A percentile compares a stretch with the other conserved stretches of the same genome.
Conservation (phyloP, 257 asterid genomes). For the Solanum pimpinellifolium region DNA sequence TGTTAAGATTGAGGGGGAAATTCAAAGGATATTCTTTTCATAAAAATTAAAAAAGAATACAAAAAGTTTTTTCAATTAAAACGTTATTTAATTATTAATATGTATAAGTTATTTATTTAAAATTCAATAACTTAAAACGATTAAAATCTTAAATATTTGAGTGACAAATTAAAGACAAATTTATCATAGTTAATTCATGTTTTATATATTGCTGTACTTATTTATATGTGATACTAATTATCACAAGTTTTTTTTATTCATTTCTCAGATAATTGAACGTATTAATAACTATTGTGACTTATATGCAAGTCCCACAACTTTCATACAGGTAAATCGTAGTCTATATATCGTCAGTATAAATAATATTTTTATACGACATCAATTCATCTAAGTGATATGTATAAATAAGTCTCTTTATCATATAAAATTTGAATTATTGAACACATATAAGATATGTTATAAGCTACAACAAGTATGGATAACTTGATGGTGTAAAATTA, state of each 20-base stretch:
- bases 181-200: neutral
- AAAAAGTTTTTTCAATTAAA: neutral
- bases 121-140: neutral
- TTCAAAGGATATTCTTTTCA: neutral
- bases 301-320: constrained; percentile 79
- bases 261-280: constrained; percentile 54
- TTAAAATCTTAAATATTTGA: neutral
- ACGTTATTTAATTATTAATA: neutral
- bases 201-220: neutral
- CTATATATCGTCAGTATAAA: neutral
- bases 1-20: neutral
- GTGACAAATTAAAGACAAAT: too few species aligned
- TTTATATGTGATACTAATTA: neutral
- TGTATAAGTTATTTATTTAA: neutral
- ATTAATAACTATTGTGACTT: constrained; percentile 66
- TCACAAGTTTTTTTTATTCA: neutral
- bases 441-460: neutral
- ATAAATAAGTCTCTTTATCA: neutral
- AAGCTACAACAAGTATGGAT: neutral
- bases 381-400: too few species aligned
- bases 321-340: constrained; percentile 53
- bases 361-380: too few species aligned
- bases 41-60: neutral
- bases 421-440: neutral
- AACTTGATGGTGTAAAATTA: neutral